A percentile compares a stretch with the other conserved stretches of the same genome.
Conservation (phyloP, 164 flowering plant species). For the Vitis riparia region DNA sequence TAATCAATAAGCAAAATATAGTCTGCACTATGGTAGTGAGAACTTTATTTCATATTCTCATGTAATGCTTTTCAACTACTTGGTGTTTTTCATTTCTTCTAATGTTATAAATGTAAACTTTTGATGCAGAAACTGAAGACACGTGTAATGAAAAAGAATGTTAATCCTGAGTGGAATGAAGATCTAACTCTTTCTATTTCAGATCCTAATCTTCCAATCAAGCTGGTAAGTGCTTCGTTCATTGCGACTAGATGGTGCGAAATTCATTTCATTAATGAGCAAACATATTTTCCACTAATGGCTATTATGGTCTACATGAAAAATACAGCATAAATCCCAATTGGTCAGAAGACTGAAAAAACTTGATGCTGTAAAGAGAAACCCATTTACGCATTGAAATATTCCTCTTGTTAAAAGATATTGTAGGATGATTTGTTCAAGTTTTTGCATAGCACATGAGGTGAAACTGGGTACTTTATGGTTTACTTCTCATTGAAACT, state of each 20-base stretch:
- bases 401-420: background rate
- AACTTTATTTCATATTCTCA: background rate
- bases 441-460: background rate
- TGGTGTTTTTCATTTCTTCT: background rate
- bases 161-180: constrained; percentile 76
- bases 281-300: background rate
- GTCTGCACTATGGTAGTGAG: too few relatives aligned
- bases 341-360: background rate
- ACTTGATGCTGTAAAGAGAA: background rate
- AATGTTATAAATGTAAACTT: background rate
- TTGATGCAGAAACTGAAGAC: constrained; percentile 61
- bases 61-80: background rate
- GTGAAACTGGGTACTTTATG: background rate
- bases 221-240: constrained; percentile 34
- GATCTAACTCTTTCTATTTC: constrained; percentile 62
- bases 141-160: constrained; percentile 48
- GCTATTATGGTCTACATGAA: background rate
- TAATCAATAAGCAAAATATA: too few relatives aligned
- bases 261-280: background rate
- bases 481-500: background rate
- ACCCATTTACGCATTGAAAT: background rate
- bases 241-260: background rate
- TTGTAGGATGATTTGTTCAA: background rate
- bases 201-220: constrained; percentile 43
- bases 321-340: background rate